Evolutionary conservation across 371 early-diverging fungal genomes (phyloP), one percentile per base, ranked within the genome.

Genomic region (Mortierella sp.): DNA sequence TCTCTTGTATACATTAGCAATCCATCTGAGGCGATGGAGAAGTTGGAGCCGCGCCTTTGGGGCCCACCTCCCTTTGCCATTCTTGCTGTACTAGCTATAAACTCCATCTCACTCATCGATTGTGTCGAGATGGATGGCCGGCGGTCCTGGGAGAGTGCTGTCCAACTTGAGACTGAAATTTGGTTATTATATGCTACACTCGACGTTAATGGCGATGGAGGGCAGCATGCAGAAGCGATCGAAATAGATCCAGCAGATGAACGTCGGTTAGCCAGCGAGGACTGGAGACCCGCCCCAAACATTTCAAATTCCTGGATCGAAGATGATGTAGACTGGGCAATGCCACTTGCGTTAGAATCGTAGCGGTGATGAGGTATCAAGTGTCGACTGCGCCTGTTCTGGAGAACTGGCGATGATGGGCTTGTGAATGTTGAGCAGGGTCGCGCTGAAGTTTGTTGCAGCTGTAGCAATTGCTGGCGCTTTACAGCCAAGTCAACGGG

Each of bases 381-480:
- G 43, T 66, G 66, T 18, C 72, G 60, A 49, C 61, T 40, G 2
- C 35, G 5, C 26, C 45, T 37, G 6, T 11, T 26, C 12, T 35
- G 37, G 49, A 24, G 30, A 2, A 52, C 10, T n/a, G 64, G 11
- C 40, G 64, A 11, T 40, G 64, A 3, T 40, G 61, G 55, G 26
- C 32, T 32, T 26, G 64, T 30, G 14, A 65, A 65, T 24, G 64
- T 12, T n/a, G 62, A 10, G 30, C 57, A 59, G 8, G 69, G 69
- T 32, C 78, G 59, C n/a, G 49, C 61, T 6, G 70, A 69, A 8
- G 54, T 30, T 54, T 70, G 63, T n/a, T 74, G 74, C 39, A 79
- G 39, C 59, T 70, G 70, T 4, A 60, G 49, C 40, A 79, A 24
- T 16, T 79, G 74, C 22, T 74, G 70, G 12, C 64, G 64, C 43